A percentile compares a stretch with the other conserved stretches of the same genome.
Evolutionary conservation across 1,139 yeast species (phyloP).

Genomic region (Debaryomyces singareniensis): DNA sequence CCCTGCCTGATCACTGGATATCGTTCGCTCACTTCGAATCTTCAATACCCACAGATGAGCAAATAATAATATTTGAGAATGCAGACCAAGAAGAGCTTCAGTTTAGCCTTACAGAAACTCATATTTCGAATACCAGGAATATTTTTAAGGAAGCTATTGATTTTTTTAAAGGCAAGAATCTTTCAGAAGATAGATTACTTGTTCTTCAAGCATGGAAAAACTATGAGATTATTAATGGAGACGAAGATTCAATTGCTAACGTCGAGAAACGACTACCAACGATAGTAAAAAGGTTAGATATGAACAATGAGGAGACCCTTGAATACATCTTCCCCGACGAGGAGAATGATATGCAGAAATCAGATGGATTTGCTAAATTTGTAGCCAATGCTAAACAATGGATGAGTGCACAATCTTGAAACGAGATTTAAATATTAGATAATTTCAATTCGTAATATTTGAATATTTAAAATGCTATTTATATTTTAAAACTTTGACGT

Average conservation of each 20-base stretch:
- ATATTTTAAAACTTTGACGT: too few relatives aligned
- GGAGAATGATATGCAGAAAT: slow-evolving; percentile 14
- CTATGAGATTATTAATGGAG: slow-evolving; percentile 66
- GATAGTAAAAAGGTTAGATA: slow-evolving; percentile 45
- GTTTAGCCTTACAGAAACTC: slow-evolving; percentile 46
- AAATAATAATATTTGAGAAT: slow-evolving; percentile 33
- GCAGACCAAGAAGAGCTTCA: slow-evolving; percentile 45
- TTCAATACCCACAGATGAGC: slow-evolving; percentile 53
- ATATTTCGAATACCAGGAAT: slow-evolving; percentile 44
- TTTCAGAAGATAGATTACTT: slow-evolving; percentile 42
- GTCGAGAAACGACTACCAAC: slow-evolving; percentile 52
- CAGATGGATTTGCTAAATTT: slow-evolving; percentile 27
- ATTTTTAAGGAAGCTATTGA: slow-evolving; percentile 53
- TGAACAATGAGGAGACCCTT: slow-evolving; percentile 47
- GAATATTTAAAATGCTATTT: too few relatives aligned
- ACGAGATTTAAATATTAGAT: too few relatives aligned
- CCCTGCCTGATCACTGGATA: slow-evolving; percentile 50
- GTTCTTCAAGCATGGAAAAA: slow-evolving; percentile 59
- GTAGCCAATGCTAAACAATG: slow-evolving; percentile 61
- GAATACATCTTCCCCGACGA: slow-evolving; percentile 71
- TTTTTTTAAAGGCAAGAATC: slow-evolving; percentile 29
- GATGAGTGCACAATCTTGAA: slow-evolving; percentile 20
- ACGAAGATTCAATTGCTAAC: slow-evolving; percentile 21
- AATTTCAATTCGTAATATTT: too few relatives aligned
- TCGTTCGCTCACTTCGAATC: slow-evolving; percentile 68